Evolutionary conservation across 257 asterid genomes (phyloP).

Genomic region (Linaria vulgaris): DNA sequence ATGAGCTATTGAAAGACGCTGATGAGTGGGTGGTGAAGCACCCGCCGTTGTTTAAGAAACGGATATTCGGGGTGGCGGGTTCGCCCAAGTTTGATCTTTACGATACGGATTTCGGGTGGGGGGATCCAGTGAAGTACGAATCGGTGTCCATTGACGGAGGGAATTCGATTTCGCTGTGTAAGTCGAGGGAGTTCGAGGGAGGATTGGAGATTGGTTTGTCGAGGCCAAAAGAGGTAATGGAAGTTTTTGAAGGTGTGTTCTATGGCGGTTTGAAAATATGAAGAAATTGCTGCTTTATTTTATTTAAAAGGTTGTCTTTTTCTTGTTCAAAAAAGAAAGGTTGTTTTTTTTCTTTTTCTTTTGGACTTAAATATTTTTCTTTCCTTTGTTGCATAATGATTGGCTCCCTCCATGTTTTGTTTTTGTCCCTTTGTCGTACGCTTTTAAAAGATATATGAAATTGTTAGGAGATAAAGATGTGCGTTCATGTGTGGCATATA

Average conservation of each 20-base stretch:
- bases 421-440: too few relatives aligned
- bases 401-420: too few relatives aligned
- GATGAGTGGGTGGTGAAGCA: constrained; percentile 30
- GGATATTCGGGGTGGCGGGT: constrained; percentile 37
- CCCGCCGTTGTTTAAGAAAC: constrained; percentile 24
- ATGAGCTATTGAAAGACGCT: constrained; percentile 26
- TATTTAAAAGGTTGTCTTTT: too few relatives aligned
- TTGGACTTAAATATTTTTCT: too few relatives aligned
- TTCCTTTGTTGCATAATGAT: too few relatives aligned
- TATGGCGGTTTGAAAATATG: constrained; percentile 12
- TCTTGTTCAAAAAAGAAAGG: too few relatives aligned
- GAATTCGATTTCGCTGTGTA: constrained; percentile 40
- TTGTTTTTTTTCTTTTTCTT: too few relatives aligned
- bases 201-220: constrained; percentile 45
- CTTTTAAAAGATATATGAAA: too few relatives aligned
- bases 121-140: constrained; percentile 35
- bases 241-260: constrained; percentile 21
- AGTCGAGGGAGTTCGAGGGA: constrained; percentile 36
- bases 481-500: too few relatives aligned
- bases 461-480: too few relatives aligned
- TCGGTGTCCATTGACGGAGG: constrained; percentile 38
- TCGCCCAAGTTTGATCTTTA: constrained; percentile 43
- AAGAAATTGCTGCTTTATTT: neutral
- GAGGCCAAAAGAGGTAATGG: constrained; percentile 28
- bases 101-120: constrained; percentile 46